These are phyloP conservation scores for Casaregolazyma suthepensis DNA, from an alignment of 1,139 yeast genomes.

Conservation along the genomic window DNA sequence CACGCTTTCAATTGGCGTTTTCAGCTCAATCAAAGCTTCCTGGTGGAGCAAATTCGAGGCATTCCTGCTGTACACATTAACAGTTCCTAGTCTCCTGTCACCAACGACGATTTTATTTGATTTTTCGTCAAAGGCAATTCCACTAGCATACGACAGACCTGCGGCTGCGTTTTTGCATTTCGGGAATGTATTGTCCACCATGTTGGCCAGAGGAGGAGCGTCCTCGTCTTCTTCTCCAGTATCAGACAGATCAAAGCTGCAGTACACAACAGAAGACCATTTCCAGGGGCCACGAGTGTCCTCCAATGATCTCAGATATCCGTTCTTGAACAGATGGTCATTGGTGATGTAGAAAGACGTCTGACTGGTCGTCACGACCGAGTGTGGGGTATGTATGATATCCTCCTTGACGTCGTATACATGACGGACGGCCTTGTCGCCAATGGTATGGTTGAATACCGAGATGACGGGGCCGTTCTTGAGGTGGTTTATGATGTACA, in stretches of 20 bases:
- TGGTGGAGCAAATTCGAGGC: background rate
- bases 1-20: background rate
- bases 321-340: conserved; percentile 10
- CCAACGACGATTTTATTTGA: conserved; percentile 1
- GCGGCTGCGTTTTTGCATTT: conserved; percentile 1
- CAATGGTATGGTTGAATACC: conserved; percentile 9
- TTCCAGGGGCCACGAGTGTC: conserved; percentile 11
- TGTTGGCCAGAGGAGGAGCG: background rate
- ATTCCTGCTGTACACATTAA: background rate
- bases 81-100: conserved; percentile 5
- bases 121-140: background rate
- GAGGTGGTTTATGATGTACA: conserved; percentile 9
- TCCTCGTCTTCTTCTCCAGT: conserved; percentile 3
- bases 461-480: conserved; percentile 5
- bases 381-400: conserved; percentile 9
- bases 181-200: background rate
- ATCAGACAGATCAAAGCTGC: conserved; percentile 6
- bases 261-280: conserved; percentile 10
- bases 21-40: background rate
- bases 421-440: conserved; percentile 1
- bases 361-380: conserved; percentile 5
- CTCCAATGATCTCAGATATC: conserved; percentile 6
- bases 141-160: conserved; percentile 7
- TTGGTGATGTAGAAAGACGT: conserved; percentile 10
- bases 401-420: conserved; percentile 8